Evolutionary conservation across 2,329 filamentous ascomycete genomes (phyloP), one percentile per base, ranked within the genome.

Genomic region (Fusarium sp.): DNA sequence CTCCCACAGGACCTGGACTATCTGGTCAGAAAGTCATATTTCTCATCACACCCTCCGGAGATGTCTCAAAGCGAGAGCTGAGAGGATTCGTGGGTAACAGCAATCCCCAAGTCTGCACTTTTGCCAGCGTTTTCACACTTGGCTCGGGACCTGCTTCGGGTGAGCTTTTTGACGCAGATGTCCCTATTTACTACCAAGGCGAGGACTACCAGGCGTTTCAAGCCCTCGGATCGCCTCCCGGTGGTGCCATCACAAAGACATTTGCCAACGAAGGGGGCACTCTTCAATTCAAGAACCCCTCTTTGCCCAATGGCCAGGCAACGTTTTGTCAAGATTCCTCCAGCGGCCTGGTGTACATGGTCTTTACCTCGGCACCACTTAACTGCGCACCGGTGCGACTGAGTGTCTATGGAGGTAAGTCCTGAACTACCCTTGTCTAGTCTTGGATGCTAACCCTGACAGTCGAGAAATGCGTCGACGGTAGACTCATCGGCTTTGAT

Each of bases 391-490:
- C 60, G 1, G 60, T 63, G 1, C 48, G 7, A 6, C 10, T 63
- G 35, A 43, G 27, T 48, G 14, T 63, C 16, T 63, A 63, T 6
- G 31, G 60, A 52, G 43, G 60, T 63, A 16, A 52, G 60, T 14
- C 3, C 8, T 9, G 24, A 2, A 29, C 3, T n/a, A 7, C 4
- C 14, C n/a, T 9, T 13, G 4, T 29, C 5, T 3, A 8, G 8
- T 35, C 10, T 50, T 14, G 3, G 22, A 22, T 52, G 22, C 43
- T 63, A 31, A 63, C 16, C 27, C 16, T 5, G 6, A 11, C 37
- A 63, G 60, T 63, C 37, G 60, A 63, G 8, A 43, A 35, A 52
- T 63, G 60, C n/a, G 43, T 63, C 22, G 16, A 27, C 18, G 60
- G 60, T 16, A 63, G 20, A 39, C 45, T 63, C 16, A 10, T 63